Base-by-base conservation (phyloP, 2,329 filamentous ascomycete species). In the Sporothrix humicola region DNA sequence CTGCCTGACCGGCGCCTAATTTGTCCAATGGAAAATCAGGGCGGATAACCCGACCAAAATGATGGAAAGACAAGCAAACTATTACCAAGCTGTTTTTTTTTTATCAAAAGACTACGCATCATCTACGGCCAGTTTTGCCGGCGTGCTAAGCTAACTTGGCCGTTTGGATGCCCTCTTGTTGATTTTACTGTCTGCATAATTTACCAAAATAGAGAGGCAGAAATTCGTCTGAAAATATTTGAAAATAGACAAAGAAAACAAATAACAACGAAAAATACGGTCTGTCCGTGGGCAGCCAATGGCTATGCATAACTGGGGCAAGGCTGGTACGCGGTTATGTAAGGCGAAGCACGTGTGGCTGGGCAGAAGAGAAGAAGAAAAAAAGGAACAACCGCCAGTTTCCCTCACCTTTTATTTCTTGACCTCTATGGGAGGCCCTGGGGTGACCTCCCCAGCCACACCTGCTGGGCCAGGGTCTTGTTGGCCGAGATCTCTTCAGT, bases 1-100 rank as follows among this genome's bases (percentile, higher is more conserved):
- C 26, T 13, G 15, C n/a, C 17, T 26, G 48, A 44, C 50, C n/a
- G 68, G 68, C 68, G 68, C 52, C 68, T 70, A 70, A 54, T 70
- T 20, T 20, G 10, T 31, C 68, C 68, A 70, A 70, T 70, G 68
- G 68, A 59, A 42, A 5, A 3, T 1, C n/a, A 4, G 37, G 42
- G 12, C 42, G 61, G 61, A 66, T 48, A 66, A 48, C 20, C 61
- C 61, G 42, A 46, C 15, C 9, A 48, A 9, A 15, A 23, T 54
- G 50, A 54, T n/a, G 10, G 42, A 65, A 9, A 10, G 6, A 5
- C 61, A 15, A 8, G n/a, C 37, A 37, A 2, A 37, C 37, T 13
- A 63, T 65, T 15, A 66, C n/a, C 44, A 66, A 66, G 42, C 42
- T 59, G 26, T 26, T 5, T 9, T 26, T 26, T 26, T 26, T 26